phyloP scores from a whole-genome alignment of 345 rosid species.

The Corchorus capsularis region DNA sequence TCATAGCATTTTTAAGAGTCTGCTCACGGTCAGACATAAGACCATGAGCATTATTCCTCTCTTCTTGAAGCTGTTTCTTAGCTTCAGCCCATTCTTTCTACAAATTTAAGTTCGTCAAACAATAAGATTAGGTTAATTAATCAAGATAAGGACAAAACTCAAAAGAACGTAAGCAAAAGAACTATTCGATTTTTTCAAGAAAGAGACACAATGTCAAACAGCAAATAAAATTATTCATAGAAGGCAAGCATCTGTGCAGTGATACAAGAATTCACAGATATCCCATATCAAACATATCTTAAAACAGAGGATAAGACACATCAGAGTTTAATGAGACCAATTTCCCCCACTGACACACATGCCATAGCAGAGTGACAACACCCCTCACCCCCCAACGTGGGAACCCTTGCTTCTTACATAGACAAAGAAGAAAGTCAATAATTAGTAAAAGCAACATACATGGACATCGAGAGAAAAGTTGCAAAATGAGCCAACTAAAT shows the following conservation, averaged over 20 bases:
- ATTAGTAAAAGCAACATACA: no score
- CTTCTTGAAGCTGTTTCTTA: constrained; percentile 84
- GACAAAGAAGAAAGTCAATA: neutral
- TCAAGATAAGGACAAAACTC: no score
- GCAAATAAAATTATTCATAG: neutral
- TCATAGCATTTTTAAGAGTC: constrained; percentile 69
- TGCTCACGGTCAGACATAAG: constrained; percentile 68
- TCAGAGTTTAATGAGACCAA: neutral
- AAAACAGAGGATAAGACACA: neutral
- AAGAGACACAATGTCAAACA: neutral
- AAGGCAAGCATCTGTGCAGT: neutral
- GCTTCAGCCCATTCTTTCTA: constrained; percentile 98
- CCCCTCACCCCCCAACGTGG: neutral
- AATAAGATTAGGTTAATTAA: neutral
- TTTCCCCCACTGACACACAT: neutral
- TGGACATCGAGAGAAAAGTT: no score
- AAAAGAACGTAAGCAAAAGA: no score
- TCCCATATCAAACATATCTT: neutral
- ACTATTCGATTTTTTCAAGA: neutral
- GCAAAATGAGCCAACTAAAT: no score
- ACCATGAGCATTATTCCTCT: constrained; percentile 63
- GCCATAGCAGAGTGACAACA: neutral
- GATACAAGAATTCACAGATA: neutral
- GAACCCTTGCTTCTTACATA: neutral
- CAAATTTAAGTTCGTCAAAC: constrained; percentile 11